Evolutionary conservation across 345 rosid genomes (phyloP), one percentile per base, ranked within the genome.

Genomic region (Triadica sebifera): DNA sequence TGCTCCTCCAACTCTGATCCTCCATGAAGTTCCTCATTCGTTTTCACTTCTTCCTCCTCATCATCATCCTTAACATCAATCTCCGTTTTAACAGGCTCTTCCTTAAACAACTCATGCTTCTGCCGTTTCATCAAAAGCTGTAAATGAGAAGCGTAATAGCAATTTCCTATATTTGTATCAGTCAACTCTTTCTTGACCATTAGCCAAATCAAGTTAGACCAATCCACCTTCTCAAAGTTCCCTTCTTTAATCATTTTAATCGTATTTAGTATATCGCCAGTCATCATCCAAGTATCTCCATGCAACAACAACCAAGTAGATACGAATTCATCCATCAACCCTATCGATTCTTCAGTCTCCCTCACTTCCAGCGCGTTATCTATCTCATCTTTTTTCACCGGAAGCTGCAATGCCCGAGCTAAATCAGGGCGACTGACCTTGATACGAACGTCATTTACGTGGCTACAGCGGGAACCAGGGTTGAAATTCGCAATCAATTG

Each of bases 141-240:
- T 81, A 95, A 74, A 79, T 95, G 97, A 1, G 98, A 91, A 0
- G 97, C 98, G 62, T 93, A 95, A 70, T 91, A 91, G 72, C 98
- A 95, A 74, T 89, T 78, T 47, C 78, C 85, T 29, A 93, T 74
- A 0, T 70, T 60, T 10, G 69, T 79, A 0, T 79, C 80, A 70
- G 77, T 73, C 73, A 94, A 65, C 81, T 95, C 98, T 80, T 89
- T 89, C 87, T 95, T 96, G 49, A 93, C 87, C 97, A 95, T 95
- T 69, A 72, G 83, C 99, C 99, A 95, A 38, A 95, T 57, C 87
- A 91, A 68, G 11, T 83, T 80, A 13, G 92, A 80, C 94, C 93
- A 95, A 77, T 90, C 98, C 24, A 93, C 65, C 79, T 85, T 91
- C 50, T 95, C 97, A 69, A 92, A 80, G 22, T 79, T 81, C 73